Base-by-base conservation (phyloP, 352 stramenopile species). In the Phytophthora pluvialis region DNA sequence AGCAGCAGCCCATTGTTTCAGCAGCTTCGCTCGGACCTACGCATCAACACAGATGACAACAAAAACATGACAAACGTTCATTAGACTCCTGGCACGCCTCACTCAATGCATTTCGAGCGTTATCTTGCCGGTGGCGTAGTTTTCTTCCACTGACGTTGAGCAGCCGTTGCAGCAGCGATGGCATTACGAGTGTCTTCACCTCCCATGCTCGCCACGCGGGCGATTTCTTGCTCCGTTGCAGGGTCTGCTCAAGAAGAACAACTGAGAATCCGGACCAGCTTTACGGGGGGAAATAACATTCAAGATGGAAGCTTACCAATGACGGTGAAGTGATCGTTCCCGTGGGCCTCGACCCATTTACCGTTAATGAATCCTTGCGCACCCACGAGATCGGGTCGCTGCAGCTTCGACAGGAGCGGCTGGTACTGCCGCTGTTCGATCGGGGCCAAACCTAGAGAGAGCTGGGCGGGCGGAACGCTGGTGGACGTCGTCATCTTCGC, bases 291-390 rank as follows among this genome's bases (percentile, higher is more conserved):
- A 21, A 21, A 21, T 21, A 21, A 21, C 1, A 21, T 21, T 21
- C 21, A 21, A 21, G 21, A 21, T 21, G 21, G 6, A 51, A 5
- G 5, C 46, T 31, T 67, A 88, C 81, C 82, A n/a, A 75, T 72
- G 28, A 90, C 73, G 5, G 73, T 67, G 44, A 88, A 91, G 45
- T 80, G 66, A 6, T 68, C 57, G 7, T 64, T 62, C 9, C 60
- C 46, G 52, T 76, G 72, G 8, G 75, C 72, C 15, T 91, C 78
- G 62, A 89, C 61, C 85, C 85, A 94, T 25, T 86, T 60, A 18
- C 85, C 85, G 45, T 78, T 66, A 44, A 94, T 88, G 56, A 90
- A 91, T 36, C 81, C 81, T 58, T 91, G 73, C 35, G 80, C 77
- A 46, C 72, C 75, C 32, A 94, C 77, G 16, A 92, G 77, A 36